A percentile compares a stretch with the other conserved stretches of the same genome.
Conservation (phyloP, 768 basidiomycete species). For the Leccinum disarticulatum region DNA sequence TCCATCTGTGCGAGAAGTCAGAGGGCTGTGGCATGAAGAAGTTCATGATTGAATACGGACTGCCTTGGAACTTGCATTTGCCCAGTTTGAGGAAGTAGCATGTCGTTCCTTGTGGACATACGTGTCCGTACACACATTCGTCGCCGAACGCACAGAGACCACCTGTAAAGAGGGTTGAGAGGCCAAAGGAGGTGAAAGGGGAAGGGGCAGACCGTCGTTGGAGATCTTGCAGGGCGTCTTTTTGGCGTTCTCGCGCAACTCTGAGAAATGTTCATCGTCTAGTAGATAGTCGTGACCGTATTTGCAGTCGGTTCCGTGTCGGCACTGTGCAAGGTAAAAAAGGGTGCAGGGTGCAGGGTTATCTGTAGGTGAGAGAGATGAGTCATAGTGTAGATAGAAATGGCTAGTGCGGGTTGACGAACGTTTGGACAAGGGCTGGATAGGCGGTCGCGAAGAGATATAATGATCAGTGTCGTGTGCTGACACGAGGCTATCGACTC, state of each 20-base stretch:
- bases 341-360: slow-evolving; percentile 66
- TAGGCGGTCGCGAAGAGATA: slow-evolving; percentile 13
- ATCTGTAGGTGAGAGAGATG: slow-evolving; percentile 31
- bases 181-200: background rate
- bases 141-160: slow-evolving; percentile 60
- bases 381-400: background rate
- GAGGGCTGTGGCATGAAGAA: slow-evolving; percentile 1
- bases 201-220: slow-evolving; percentile 49
- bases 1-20: slow-evolving; percentile 32
- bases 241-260: slow-evolving; percentile 56
- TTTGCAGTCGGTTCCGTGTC: slow-evolving; percentile 56
- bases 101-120: slow-evolving; percentile 44
- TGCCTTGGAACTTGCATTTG: slow-evolving; percentile 61
- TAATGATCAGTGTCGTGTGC: slow-evolving; percentile 3
- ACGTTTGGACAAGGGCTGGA: slow-evolving; percentile 63
- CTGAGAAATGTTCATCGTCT: slow-evolving; percentile 49
- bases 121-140: slow-evolving; percentile 46
- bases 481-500: slow-evolving; percentile 24
- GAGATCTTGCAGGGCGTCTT: slow-evolving; percentile 60
- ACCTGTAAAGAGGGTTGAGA: slow-evolving; percentile 35
- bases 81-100: slow-evolving; percentile 56
- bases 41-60: slow-evolving; percentile 37
- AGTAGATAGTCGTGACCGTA: slow-evolving; percentile 64
- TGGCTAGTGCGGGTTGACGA: slow-evolving; percentile 29
- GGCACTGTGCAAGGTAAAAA: slow-evolving; percentile 63